These are phyloP conservation scores for Ambrosia hybrid DNA, from an alignment of 140 eudicot genomes.

Conservation along the genomic window DNA sequence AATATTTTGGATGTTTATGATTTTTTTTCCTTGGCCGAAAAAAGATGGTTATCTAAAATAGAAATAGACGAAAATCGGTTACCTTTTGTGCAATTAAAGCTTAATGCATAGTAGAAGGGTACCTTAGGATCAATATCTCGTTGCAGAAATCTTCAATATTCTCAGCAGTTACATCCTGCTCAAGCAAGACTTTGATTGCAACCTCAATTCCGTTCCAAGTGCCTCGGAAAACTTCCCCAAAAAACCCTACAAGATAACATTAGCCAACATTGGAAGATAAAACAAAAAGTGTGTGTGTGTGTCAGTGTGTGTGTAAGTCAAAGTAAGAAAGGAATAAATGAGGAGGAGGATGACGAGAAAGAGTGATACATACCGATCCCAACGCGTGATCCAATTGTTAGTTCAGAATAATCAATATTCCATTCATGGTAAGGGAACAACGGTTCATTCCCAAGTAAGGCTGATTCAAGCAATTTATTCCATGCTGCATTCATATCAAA, in stretches of 20 bases:
- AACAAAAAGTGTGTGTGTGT: neutral
- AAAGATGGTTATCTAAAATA: neutral
- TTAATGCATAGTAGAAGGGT: neutral
- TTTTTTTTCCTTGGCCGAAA: too few species aligned
- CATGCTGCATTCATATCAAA: conserved; percentile 55
- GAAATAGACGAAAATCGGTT: conserved; percentile 2
- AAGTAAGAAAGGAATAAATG: neutral
- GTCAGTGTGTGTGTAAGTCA: neutral
- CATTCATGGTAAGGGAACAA: conserved; percentile 76
- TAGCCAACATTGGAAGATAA: conserved; percentile 8
- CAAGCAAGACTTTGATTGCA: conserved; percentile 84
- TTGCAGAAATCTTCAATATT: conserved; percentile 88
- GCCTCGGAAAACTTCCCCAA: conserved; percentile 93
- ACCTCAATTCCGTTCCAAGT: conserved; percentile 86
- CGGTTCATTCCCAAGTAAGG: conserved; percentile 52
- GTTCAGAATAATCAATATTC: conserved; percentile 81
- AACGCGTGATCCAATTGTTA: conserved; percentile 74
- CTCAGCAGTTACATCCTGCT: conserved; percentile 74
- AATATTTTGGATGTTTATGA: neutral
- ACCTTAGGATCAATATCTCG: conserved; percentile 85
- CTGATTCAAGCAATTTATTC: conserved; percentile 61
- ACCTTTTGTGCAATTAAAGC: neutral
- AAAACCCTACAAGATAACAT: conserved; percentile 53
- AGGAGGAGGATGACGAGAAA: too few species aligned
- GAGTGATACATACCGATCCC: conserved; percentile 58